Evolutionary conservation across 306 rosid genomes (phyloP), one percentile per base, ranked within the genome.

Genomic region (Citrullus mucosospermus): DNA sequence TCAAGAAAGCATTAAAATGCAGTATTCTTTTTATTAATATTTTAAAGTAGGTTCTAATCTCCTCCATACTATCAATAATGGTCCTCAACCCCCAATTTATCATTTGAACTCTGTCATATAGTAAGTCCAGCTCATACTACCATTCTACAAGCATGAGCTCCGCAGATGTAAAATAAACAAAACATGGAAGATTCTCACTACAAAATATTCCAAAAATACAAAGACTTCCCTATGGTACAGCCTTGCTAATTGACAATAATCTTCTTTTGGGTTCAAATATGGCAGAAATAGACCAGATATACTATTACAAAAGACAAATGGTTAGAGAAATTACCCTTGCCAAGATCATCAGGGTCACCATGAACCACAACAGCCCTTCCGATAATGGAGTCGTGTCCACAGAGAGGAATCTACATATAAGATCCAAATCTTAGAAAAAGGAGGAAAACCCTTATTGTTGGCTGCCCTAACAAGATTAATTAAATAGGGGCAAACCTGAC

Each of bases 291-390:
- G 28, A 1, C 51, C 28, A 65, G 25, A 53, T 53, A 32, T 15
- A 71, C 41, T 15, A 48, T 16, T 22, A 28, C 8, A 10, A 71
- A 8, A 25, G 50, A 16, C 77, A 57, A 55, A 46, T 22, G 67
- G 13, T 76, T 55, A 18, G 68, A 57, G 39, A 34, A 36, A 58
- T 84, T 88, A 96, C 99, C 99, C 90, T 85, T 90, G 69, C 99
- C 98, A 77, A 96, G 93, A 84, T 96, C 99, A 88, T 96, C 98
- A 11, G 97, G 93, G 84, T 92, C 99, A 9, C 54, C 88, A 78
- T 96, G 99, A 80, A 96, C 99, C 68, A 96, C 99, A 81, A 96
- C 91, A 22, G 99, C 99, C 86, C 99, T 93, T 73, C 99, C 99
- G 8, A 96, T 80, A 76, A 96, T 83, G 70, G 97, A 88, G 80